A percentile compares a stretch with the other conserved stretches of the same genome.
These are phyloP conservation scores for Taiwanofungus camphoratus DNA, from an alignment of 1,284 basidiomycete genomes.

Conservation along the genomic window DNA sequence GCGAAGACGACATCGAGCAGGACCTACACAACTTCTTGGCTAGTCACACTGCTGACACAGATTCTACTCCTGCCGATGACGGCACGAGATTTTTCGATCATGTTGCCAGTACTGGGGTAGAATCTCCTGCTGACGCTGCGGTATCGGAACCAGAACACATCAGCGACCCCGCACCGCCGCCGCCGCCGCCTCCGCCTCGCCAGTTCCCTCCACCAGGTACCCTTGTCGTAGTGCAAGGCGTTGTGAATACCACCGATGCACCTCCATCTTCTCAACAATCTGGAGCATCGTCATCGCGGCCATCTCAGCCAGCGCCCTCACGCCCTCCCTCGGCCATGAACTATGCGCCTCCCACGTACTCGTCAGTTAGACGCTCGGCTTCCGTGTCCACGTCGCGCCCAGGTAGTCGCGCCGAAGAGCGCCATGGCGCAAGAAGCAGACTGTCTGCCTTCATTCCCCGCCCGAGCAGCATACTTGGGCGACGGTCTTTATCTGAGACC, in stretches of 20 bases:
- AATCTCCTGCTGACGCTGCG: constrained; percentile 2
- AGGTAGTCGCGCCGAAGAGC: constrained; percentile 11
- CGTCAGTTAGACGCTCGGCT: constrained; percentile 15
- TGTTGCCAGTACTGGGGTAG: neutral
- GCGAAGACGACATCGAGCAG: too few species aligned
- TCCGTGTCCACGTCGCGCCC: constrained; percentile 12
- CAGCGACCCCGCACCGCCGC: too few species aligned
- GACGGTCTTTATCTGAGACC: constrained; percentile 10
- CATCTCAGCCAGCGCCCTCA: constrained; percentile 11
- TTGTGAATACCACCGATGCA: constrained; percentile 68
- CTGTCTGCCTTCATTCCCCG: constrained; percentile 24
- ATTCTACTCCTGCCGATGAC: too few species aligned
- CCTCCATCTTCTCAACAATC: constrained; percentile 12
- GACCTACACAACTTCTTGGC: too few species aligned
- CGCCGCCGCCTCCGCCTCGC: constrained; percentile 22
- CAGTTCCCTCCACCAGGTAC: constrained; percentile 69
- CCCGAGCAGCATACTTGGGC: constrained; percentile 18
- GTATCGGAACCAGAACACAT: constrained; percentile 8
- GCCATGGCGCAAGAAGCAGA: constrained; percentile 16
- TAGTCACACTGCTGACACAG: too few species aligned
- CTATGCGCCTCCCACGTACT: constrained; percentile 1
- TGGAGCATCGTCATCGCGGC: constrained; percentile 7
- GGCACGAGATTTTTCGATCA: too few species aligned
- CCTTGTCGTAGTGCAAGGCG: constrained; percentile 73
- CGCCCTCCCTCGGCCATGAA: constrained; percentile 10